Evolutionary conservation across 768 basidiomycete genomes (phyloP), one percentile per base, ranked within the genome.

Genomic region (Thelephora aurantiotincta): DNA sequence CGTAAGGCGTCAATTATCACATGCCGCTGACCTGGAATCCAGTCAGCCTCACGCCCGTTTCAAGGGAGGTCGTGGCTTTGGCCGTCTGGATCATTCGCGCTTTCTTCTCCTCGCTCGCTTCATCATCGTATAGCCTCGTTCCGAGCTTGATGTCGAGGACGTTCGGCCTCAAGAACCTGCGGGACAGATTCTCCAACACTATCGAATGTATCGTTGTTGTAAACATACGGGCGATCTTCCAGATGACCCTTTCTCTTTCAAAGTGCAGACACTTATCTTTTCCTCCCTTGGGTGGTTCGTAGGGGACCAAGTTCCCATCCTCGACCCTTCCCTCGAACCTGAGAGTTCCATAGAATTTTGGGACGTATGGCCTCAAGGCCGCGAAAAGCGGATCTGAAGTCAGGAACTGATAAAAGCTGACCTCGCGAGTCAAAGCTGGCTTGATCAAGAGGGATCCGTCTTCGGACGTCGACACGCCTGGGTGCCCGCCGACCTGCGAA

Each of bases 111-210:
- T 74, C 83, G 72, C 60, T 58, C 19, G 68, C 65, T 11, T 60
- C 58, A 18, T 80, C 74, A 45, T 87, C 90, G 52, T 86, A 87
- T n/a, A 98, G 72, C 1, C 83, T 69, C 0, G 84, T 93, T 1
- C 96, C 96, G 13, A 98, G 82, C 63, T 98, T 99, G 59, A 91
- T 71, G 60, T 99, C 94, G 23, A 97, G 68, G 49, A 96, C 74
- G 54, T 86, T 90, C 5, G 93, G 93, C 59, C 79, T 82, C 33
- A 64, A 55, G 67, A 92, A 97, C 1, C 70, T 58, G 53, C 81
- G 63, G 2, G 83, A 64, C 11, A 92, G 65, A 61, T 99, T 97
- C 65, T 93, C 82, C 2, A 99, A 64, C 26, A 94, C 88, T 46
- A 94, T 66, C 50, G 77, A 80, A 69, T 92, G 78, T 56, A 48